Evolutionary conservation across 129 eudicot species (phyloP), one percentile per base, ranked within the genome.

Genomic region (Smallanthus sonchifolius): DNA sequence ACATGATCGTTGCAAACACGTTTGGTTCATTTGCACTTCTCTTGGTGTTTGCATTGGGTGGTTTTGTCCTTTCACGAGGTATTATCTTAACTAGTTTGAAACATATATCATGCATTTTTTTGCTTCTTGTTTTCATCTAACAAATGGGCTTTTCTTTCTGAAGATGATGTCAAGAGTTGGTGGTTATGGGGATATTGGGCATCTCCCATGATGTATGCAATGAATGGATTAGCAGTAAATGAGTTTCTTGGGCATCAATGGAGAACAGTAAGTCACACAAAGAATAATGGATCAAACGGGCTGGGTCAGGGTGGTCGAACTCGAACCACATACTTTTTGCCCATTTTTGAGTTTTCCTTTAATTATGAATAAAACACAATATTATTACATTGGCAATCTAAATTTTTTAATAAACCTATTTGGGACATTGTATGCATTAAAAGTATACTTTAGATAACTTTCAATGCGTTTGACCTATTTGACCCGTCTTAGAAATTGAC

Each of bases 181-280:
- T 88, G 92, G 96, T 77, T 78, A 43, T 93, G 98, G 98, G 96
- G 97, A 37, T 93, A 90, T 66, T 93, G 96, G 95, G 36, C 87
- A 64, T 93, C 98, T 17, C 98, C 98, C 32, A 16, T 93, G 86
- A 88, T 83, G 91, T 93, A 93, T 74, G 98, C 83, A n/a, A 95
- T 90, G 75, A 93, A 84, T 76, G 98, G 97, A 39, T 76, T 93
- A 72, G 85, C 87, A 10, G 96, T 86, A 35, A 90, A 87, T 57
- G 98, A 93, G 80, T 88, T 93, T 78, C 93, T 87, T 10, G 97
- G 97, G 51, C 83, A 88, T 65, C 85, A 88, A 75, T 93, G 98
- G 98, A 84, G 77, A 64, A 83, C 80, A 48, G 98, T 92, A 84
- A 82, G 84, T 66, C 75, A 47, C 64, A 63, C 62, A 45, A 74